phyloP scores from a whole-genome alignment of 2,329 filamentous ascomycete species.

The Plenodomus lindquistii region DNA sequence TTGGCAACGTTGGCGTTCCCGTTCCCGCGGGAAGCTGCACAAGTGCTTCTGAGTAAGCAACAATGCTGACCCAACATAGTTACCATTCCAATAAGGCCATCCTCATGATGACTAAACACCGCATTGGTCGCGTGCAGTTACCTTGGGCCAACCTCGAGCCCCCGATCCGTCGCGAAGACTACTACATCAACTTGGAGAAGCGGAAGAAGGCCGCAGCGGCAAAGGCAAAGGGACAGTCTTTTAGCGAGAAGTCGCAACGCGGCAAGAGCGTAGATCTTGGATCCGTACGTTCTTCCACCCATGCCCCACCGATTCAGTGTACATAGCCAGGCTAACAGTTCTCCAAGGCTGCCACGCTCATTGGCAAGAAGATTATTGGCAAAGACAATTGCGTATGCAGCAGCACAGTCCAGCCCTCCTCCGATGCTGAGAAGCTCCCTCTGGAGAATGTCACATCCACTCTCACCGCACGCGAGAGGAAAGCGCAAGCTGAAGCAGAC shows the following conservation, averaged over 20 bases:
- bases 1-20: constrained; percentile 5
- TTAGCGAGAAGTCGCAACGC: constrained; percentile 14
- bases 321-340: constrained; percentile 21
- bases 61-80: constrained; percentile 46
- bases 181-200: constrained; percentile 31
- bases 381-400: constrained; percentile 28
- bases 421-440: constrained; percentile 29
- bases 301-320: constrained; percentile 5
- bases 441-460: constrained; percentile 9
- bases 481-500: constrained; percentile 7
- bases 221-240: neutral
- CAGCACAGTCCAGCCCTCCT: constrained; percentile 12
- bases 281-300: constrained; percentile 28
- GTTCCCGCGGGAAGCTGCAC: constrained; percentile 9
- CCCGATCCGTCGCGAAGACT: constrained; percentile 59
- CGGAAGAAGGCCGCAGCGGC: constrained; percentile 8
- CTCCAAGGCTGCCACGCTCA: constrained; percentile 28
- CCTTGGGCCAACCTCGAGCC: constrained; percentile 63
- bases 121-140: constrained; percentile 60
- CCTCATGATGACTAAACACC: constrained; percentile 62
- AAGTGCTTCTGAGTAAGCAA: constrained; percentile 11
- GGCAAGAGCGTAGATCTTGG: constrained; percentile 33
- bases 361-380: constrained; percentile 30
- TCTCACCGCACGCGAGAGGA: neutral
- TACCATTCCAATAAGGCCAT: constrained; percentile 61